Evolutionary conservation across 2,329 filamentous ascomycete species (phyloP), one percentile per base, ranked within the genome.

Genomic region (Erysiphe neolycopersici): DNA sequence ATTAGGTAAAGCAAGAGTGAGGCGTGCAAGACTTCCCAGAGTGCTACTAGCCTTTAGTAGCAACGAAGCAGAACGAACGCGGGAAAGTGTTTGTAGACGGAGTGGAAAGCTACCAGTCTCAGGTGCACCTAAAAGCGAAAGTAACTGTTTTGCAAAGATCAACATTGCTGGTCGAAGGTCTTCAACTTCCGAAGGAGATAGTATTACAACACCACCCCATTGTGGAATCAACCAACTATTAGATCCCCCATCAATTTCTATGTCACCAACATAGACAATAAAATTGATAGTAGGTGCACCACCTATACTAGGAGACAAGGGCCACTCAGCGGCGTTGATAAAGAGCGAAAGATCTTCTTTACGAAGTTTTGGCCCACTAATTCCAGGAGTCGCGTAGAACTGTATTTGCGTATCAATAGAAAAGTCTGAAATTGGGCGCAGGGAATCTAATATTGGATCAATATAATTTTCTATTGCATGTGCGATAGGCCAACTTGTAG

Each of bases 281-380:
- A 98, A 95, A 60, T 98, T 95, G 55, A 98, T 76, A 0, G 89
- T 98, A 1, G 89, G 89, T 0, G 87, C 87, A 16, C 73, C 75
- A 37, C 85, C 89, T 51, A 98, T 95, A 45, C 83, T 93, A 0
- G 87, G 87, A 48, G 80, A 92, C 2, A 98, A 62, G 0, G 89
- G 89, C 89, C 89, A 98, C 61, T 98, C 89, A 2, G 89, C 89
- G 2, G 87, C 85, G 54, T 98, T 98, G 60, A 98, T 84, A 55
- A 98, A 98, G 1, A 81, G 85, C 33, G 82, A 83, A 1, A 98
- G 67, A 53, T 93, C 84, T 52, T 92, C 79, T 56, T 83, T 85
- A 53, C 71, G 75, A 32, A 98, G 63, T 0, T 78, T 67, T 19
- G 75, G 61, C 0, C 56, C 56, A 52, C 71, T 67, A 1, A 72